These are phyloP conservation scores for Amauroascus verrucosus DNA, from an alignment of 2,329 filamentous ascomycete species.

Conservation along the genomic window DNA sequence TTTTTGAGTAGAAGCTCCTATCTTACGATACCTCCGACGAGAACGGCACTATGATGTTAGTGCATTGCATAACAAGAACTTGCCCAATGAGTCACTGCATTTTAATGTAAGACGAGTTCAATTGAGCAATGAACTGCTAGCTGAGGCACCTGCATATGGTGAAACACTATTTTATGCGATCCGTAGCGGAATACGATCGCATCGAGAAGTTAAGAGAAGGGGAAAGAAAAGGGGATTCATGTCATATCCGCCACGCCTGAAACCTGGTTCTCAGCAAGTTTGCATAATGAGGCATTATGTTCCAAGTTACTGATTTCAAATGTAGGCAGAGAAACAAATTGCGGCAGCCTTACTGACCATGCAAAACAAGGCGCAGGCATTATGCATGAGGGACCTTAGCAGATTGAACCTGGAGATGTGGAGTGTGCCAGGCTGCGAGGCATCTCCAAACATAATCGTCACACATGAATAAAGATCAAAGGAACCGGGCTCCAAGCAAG, in stretches of 20 bases:
- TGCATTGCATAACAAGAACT: not conserved
- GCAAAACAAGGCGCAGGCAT: not conserved
- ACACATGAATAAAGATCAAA: not conserved
- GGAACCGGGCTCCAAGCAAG: not conserved
- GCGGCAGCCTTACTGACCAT: constrained; percentile 1
- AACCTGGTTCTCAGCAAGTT: constrained; percentile 7
- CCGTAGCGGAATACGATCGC: not conserved
- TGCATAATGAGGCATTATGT: constrained; percentile 1
- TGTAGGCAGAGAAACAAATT: not conserved
- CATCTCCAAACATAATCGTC: not conserved
- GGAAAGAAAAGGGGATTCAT: not conserved
- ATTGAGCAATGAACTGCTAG: constrained; percentile 9
- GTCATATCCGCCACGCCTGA: constrained; percentile 12
- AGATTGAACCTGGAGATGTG: constrained; percentile 1
- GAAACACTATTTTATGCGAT: constrained; percentile 10
- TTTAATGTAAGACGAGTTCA: not conserved
- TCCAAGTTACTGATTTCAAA: not conserved
- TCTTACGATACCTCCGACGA: not conserved
- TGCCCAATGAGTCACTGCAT: constrained; percentile 2
- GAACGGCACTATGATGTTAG: not conserved
- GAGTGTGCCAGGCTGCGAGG: not conserved
- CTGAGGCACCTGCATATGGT: constrained; percentile 9
- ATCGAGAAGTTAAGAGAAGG: not conserved
- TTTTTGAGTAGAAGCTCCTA: constrained; percentile 2
- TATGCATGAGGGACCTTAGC: not conserved